Conservation (phyloP, 768 basidiomycete species). For the Kwoniella dendrophila region DNA sequence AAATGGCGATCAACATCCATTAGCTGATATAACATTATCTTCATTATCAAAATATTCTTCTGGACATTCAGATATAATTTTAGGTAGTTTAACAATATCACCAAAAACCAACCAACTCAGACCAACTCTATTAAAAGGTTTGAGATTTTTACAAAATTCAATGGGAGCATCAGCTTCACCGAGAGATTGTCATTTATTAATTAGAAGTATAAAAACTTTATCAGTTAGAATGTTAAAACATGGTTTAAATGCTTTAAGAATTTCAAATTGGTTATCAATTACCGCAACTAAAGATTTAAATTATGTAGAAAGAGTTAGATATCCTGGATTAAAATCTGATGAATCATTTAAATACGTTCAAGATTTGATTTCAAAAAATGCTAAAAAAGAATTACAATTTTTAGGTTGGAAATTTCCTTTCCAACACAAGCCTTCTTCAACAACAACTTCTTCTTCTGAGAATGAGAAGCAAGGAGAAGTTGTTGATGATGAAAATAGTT, state of each 20-base stretch:
- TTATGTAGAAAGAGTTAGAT: conserved; percentile 77
- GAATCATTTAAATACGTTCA: conserved; percentile 70
- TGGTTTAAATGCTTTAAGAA: conserved; percentile 74
- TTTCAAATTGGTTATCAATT: conserved; percentile 69
- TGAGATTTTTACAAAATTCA: conserved; percentile 89
- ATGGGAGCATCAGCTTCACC: conserved; percentile 61
- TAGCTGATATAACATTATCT: conserved; percentile 82
- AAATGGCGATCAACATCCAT: conserved; percentile 34
- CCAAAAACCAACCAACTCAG: conserved; percentile 23
- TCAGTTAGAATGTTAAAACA: conserved; percentile 84
- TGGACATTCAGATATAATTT: conserved; percentile 90
- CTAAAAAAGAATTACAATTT: conserved; percentile 65
- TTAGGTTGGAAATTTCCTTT: conserved; percentile 54
- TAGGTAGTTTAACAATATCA: conserved; percentile 70
- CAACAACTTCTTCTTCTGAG: no score
- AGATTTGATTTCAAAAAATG: conserved; percentile 66
- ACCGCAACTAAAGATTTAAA: conserved; percentile 58
- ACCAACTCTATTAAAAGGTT: conserved; percentile 60
- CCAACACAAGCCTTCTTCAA: conserved; percentile 25
- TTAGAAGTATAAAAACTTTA: conserved; percentile 88
- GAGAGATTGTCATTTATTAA: conserved; percentile 86
- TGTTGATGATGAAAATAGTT: conserved; percentile 23
- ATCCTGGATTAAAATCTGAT: conserved; percentile 76
- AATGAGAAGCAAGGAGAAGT: neutral
- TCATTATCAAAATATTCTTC: conserved; percentile 77